Evolutionary conservation across 2,329 filamentous ascomycete genomes (phyloP).

Genomic region (Pestalotiopsis sp.): DNA sequence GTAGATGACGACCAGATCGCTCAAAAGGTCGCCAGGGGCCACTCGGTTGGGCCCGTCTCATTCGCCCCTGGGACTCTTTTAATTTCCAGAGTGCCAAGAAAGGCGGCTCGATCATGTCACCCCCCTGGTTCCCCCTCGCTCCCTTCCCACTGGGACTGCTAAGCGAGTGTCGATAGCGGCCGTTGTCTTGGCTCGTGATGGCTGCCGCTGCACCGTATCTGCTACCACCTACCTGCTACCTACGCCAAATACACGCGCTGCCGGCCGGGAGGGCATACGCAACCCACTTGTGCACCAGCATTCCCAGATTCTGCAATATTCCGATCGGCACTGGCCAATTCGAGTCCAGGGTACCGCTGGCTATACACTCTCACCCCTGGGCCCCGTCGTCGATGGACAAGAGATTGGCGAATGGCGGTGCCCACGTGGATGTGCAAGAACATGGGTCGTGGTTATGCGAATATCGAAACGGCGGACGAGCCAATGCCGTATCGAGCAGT

Average conservation of each 20-base stretch:
- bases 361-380: not conserved
- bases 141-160: not conserved
- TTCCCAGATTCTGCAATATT: not conserved
- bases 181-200: not conserved
- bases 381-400: not conserved
- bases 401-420: slow-evolving; percentile 6
- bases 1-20: slow-evolving; percentile 1
- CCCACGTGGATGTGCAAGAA: slow-evolving; percentile 6
- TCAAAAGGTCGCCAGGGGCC: not conserved
- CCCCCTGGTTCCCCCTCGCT: not conserved
- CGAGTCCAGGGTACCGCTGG: not conserved
- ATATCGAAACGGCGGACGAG: not conserved
- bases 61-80: not conserved
- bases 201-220: too few relatives aligned
- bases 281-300: not conserved
- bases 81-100: not conserved
- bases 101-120: not conserved
- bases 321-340: slow-evolving; percentile 4
- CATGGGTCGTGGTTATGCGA: not conserved
- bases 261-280: slow-evolving; percentile 1
- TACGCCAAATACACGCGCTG: not conserved
- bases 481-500: not conserved
- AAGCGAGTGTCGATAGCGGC: not conserved
- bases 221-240: too few relatives aligned
- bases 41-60: not conserved